A percentile compares a stretch with the other conserved stretches of the same genome.
Evolutionary conservation across 2,329 filamentous ascomycete species (phyloP).

Genomic region (Lachnellula willkommii): DNA sequence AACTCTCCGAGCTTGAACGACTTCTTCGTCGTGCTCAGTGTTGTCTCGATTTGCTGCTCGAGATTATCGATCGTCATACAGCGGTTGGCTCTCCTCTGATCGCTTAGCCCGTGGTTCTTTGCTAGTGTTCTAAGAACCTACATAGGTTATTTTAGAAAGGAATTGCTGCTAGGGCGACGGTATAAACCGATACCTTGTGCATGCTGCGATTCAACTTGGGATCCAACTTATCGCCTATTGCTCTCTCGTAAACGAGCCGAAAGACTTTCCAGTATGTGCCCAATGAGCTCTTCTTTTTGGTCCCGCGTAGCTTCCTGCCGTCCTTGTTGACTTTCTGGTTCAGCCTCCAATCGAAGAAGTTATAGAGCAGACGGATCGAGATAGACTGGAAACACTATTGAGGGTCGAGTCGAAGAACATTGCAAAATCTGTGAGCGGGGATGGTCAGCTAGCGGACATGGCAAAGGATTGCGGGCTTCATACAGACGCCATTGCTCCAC

Average conservation of each 20-base stretch:
- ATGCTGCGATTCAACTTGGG: background rate
- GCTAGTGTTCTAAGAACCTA: background rate
- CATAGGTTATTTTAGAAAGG: background rate
- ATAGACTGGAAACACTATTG: background rate
- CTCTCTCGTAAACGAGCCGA: background rate
- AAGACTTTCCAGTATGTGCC: too few relatives aligned
- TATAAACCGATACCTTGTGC: background rate
- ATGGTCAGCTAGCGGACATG: background rate
- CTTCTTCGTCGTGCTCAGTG: background rate
- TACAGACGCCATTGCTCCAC: background rate
- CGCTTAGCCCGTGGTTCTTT: background rate
- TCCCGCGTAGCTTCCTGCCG: background rate
- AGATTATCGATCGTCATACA: background rate
- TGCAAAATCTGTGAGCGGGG: too few relatives aligned
- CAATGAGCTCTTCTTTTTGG: background rate
- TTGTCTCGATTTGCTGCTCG: background rate
- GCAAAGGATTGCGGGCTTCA: background rate
- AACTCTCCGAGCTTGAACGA: background rate
- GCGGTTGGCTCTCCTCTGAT: background rate
- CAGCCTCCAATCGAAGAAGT: background rate
- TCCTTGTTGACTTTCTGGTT: background rate
- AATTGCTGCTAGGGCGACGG: background rate
- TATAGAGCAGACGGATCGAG: background rate
- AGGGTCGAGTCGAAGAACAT: background rate
- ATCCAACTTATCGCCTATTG: background rate